phyloP scores from a whole-genome alignment of 176 grass and related monocot species.

The Poa pratensis region DNA sequence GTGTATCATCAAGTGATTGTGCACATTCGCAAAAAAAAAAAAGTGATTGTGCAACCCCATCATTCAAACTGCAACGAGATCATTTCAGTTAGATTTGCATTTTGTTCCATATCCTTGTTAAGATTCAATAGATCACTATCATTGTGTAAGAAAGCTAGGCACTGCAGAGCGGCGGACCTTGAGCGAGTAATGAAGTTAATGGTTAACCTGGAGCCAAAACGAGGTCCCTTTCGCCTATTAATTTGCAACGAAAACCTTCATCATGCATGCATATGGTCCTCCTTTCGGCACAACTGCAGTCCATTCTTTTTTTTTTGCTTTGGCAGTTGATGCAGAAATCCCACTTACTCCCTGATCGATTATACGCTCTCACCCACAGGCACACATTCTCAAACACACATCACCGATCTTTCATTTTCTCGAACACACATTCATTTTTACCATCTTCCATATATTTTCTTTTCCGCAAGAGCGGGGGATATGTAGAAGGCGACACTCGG shows the following conservation, averaged over 20 bases:
- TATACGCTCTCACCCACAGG: background rate
- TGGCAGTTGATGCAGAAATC: background rate
- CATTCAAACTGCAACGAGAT: background rate
- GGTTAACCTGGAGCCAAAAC: background rate
- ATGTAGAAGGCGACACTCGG: background rate
- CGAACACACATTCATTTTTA: background rate
- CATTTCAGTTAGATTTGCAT: background rate
- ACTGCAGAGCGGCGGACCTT: background rate
- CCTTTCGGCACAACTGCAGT: background rate
- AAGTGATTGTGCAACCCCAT: background rate
- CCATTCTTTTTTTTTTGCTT: constrained; percentile 16
- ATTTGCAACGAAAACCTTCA: background rate
- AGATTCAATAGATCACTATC: too few relatives aligned
- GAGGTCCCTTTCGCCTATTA: background rate
- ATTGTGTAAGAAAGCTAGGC: too few relatives aligned
- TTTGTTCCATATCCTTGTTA: background rate
- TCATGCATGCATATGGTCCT: background rate
- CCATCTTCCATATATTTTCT: background rate
- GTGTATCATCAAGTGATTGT: background rate
- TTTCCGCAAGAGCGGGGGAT: background rate
- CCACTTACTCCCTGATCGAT: background rate
- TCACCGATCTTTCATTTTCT: background rate
- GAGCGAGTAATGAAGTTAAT: background rate
- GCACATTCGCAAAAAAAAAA: too few relatives aligned
- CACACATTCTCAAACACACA: too few relatives aligned